These are phyloP conservation scores for Panaeolus cyanescens DNA, from an alignment of 768 basidiomycete genomes.

Conservation along the genomic window DNA sequence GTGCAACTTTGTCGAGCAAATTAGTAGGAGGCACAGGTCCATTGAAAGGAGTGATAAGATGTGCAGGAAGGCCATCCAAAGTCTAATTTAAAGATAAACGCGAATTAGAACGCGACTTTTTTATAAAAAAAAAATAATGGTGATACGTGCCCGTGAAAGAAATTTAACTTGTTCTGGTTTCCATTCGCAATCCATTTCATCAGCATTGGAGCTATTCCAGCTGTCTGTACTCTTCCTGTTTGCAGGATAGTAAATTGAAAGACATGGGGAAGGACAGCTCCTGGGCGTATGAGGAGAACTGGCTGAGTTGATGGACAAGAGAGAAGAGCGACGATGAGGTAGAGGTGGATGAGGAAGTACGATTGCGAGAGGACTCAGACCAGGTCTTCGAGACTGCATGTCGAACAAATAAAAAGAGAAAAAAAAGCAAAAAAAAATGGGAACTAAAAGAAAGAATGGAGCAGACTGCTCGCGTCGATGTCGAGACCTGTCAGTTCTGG, in stretches of 20 bases:
- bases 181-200: slow-evolving; percentile 73
- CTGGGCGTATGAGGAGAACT: slow-evolving; percentile 62
- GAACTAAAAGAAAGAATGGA: slow-evolving; percentile 27
- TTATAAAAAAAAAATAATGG: background rate
- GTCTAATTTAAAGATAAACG: slow-evolving; percentile 47
- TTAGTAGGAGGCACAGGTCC: slow-evolving; percentile 84
- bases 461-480: slow-evolving; percentile 11
- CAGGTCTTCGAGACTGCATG: slow-evolving; percentile 54
- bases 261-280: slow-evolving; percentile 56
- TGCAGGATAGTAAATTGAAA: slow-evolving; percentile 49
- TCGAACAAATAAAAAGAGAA: slow-evolving; percentile 19
- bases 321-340: slow-evolving; percentile 49
- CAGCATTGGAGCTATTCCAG: slow-evolving; percentile 80
- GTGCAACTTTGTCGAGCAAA: slow-evolving; percentile 84
- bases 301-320: slow-evolving; percentile 45
- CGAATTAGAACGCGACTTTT: slow-evolving; percentile 3
- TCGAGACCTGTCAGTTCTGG: slow-evolving; percentile 9
- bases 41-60: slow-evolving; percentile 86
- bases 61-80: slow-evolving; percentile 78
- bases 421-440: slow-evolving; percentile 29
- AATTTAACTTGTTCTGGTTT: slow-evolving; percentile 70
- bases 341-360: slow-evolving; percentile 63
- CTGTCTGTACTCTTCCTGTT: slow-evolving; percentile 80
- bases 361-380: slow-evolving; percentile 58
- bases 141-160: slow-evolving; percentile 58